Conservation (phyloP, 2,329 filamentous ascomycete species). For the Botrytis porri region DNA sequence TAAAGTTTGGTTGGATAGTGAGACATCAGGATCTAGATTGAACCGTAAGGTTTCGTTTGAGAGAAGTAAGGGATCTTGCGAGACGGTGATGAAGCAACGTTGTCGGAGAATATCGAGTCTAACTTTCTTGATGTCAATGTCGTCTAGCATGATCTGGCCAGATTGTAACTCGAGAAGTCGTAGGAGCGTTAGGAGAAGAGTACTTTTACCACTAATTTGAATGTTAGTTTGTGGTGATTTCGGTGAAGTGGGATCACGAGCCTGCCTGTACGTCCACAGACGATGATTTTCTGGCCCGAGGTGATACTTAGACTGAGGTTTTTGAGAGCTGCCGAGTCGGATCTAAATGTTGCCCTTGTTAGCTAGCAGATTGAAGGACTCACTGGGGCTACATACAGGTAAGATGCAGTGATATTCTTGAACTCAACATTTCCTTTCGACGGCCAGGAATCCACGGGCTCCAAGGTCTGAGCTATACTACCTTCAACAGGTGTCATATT, state of each 20-base stretch:
- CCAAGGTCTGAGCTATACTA: constrained; percentile 1
- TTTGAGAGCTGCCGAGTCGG: constrained; percentile 15
- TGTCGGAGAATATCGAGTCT: neutral
- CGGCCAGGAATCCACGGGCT: constrained; percentile 37
- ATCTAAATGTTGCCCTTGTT: neutral
- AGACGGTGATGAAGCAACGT: constrained; percentile 12
- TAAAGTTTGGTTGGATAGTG: neutral
- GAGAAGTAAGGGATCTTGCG: constrained; percentile 12
- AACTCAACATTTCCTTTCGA: constrained; percentile 38
- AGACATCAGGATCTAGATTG: constrained; percentile 6
- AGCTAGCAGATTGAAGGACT: neutral
- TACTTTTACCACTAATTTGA: constrained; percentile 11
- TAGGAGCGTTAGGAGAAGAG: constrained; percentile 13
- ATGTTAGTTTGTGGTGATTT: neutral
- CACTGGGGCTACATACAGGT: constrained; percentile 25
- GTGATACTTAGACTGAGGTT: constrained; percentile 46
- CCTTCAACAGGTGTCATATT: constrained; percentile 43
- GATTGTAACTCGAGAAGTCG: constrained; percentile 6
- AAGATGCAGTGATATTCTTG: constrained; percentile 35
- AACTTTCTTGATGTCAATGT: constrained; percentile 3
- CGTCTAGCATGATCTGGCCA: neutral
- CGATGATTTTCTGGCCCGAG: constrained; percentile 48
- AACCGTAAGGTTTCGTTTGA: constrained; percentile 7
- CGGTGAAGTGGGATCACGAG: constrained; percentile 7
- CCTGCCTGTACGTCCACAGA: constrained; percentile 55